phyloP scores from a whole-genome alignment of 345 rosid species.

The Citrus maxima region DNA sequence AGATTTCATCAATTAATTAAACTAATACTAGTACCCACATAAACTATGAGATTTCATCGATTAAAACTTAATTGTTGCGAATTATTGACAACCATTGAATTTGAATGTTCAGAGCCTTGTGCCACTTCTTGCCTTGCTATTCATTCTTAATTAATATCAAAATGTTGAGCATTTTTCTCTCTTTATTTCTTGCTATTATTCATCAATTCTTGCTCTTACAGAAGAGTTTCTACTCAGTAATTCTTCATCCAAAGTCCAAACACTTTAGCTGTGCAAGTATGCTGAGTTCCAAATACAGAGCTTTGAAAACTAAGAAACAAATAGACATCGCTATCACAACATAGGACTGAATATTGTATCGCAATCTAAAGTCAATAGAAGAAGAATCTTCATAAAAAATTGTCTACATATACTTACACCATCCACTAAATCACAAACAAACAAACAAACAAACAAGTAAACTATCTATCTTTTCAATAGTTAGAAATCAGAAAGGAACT shows the following conservation, averaged over 20 bases:
- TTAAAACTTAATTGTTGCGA: neutral
- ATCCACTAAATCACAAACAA: conserved; percentile 7
- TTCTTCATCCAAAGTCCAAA: neutral
- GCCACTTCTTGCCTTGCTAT: no score
- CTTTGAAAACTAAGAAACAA: neutral
- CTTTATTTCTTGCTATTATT: no score
- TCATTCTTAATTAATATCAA: no score
- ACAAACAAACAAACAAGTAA: neutral
- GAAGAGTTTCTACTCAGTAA: neutral
- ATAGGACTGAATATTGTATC: neutral
- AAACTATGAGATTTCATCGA: neutral
- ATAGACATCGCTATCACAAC: neutral
- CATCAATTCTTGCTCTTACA: no score
- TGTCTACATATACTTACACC: neutral
- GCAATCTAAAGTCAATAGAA: neutral
- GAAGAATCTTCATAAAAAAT: neutral
- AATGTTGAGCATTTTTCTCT: no score
- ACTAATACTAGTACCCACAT: no score
- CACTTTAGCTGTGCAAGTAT: neutral
- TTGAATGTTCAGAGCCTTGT: no score
- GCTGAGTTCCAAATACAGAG: neutral
- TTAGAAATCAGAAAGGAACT: neutral
- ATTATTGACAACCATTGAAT: neutral
- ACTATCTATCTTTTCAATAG: neutral
- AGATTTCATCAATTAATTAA: no score